Evolutionary conservation across 345 rosid species (phyloP).

Genomic region (Ceriops tagal): DNA sequence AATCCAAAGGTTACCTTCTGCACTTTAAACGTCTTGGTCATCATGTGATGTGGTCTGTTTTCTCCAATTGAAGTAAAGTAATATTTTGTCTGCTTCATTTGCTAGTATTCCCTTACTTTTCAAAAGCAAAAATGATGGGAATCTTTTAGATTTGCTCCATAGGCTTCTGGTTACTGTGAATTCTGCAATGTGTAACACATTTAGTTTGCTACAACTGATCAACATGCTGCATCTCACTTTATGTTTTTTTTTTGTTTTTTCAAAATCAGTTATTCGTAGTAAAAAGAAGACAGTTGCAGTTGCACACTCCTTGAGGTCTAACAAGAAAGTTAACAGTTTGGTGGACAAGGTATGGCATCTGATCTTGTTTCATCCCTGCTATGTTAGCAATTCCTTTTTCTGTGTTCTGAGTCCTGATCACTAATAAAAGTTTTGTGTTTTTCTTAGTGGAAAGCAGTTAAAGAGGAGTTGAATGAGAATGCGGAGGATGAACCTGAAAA

Average conservation of each 20-base stretch:
- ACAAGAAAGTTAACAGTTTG: conserved; percentile 87
- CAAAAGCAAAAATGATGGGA: no score
- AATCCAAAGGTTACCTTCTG: conserved; percentile 63
- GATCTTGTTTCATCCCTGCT: conserved; percentile 5
- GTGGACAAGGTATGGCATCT: conserved; percentile 75
- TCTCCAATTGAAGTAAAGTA: no score
- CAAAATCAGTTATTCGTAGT: conserved; percentile 47
- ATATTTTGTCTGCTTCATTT: no score
- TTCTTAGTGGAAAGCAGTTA: conserved; percentile 94
- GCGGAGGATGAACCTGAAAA: conserved; percentile 77
- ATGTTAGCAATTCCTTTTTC: not conserved
- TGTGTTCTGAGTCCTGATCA: not conserved
- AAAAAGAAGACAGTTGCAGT: conserved; percentile 72
- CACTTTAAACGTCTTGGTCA: not conserved
- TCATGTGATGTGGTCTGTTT: not conserved
- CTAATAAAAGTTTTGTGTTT: not conserved
- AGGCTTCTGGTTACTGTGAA: no score
- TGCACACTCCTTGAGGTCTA: conserved; percentile 77
- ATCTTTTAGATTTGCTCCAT: no score
- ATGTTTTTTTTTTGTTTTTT: conserved; percentile 11
- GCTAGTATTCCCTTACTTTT: no score
- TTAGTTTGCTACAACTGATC: conserved; percentile 1
- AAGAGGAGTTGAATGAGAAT: conserved; percentile 79
- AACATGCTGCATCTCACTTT: conserved; percentile 3
- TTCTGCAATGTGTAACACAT: not conserved